Evolutionary conservation across 371 early-diverging fungal species (phyloP).

Genomic region (Apophysomyces trapeziformis): DNA sequence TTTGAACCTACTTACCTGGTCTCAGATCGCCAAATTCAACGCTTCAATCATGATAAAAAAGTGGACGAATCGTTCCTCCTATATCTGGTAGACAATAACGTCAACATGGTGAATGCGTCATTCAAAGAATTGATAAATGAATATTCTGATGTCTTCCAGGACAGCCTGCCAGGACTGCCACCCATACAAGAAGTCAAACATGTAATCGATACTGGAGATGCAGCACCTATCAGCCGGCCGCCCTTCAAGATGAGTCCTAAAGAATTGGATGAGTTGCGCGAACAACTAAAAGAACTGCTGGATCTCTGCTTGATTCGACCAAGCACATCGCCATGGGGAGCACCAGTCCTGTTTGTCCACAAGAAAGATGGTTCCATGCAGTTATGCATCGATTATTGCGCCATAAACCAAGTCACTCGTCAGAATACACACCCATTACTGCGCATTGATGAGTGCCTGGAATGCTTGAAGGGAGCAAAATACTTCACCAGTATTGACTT

Average conservation of each 20-base stretch:
- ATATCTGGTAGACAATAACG: neutral
- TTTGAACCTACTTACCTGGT: constrained; percentile 6
- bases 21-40: neutral
- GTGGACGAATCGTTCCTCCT: neutral
- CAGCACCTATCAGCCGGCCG: constrained; percentile 12
- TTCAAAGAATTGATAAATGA: neutral
- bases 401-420: too few species aligned
- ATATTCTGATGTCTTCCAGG: constrained; percentile 9
- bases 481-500: too few species aligned
- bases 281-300: constrained; percentile 21
- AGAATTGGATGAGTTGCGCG: constrained; percentile 16
- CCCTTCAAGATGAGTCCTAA: constrained; percentile 22
- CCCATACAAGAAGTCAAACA: constrained; percentile 9
- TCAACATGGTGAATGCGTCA: neutral
- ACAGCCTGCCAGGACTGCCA: constrained; percentile 14
- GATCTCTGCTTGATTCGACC: constrained; percentile 17
- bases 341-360: too few species aligned
- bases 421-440: too few species aligned
- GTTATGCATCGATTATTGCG: too few species aligned
- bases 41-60: neutral
- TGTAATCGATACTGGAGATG: constrained; percentile 17
- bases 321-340: constrained; percentile 31
- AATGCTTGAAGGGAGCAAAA: too few species aligned
- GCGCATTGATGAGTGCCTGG: too few species aligned
- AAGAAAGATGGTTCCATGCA: too few species aligned